Evolutionary conservation across 495 filamentous ascomycete species (phyloP).

Genomic region (Parathielavia hyrcaniae): DNA sequence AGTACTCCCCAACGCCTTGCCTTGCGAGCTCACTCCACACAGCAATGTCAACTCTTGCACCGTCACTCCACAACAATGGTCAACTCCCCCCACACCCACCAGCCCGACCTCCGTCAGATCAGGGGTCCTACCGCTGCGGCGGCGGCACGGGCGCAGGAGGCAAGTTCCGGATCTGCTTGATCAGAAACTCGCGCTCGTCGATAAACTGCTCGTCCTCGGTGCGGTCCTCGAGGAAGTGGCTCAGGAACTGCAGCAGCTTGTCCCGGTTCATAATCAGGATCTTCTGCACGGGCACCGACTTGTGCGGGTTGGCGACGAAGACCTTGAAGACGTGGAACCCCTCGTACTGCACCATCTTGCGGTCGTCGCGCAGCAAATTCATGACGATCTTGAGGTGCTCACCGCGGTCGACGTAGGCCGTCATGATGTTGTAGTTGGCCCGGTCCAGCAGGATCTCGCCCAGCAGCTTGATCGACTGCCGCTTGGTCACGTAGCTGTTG

Average conservation of each 20-base stretch:
- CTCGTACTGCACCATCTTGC: slow-evolving; percentile 98
- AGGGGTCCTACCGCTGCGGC: slow-evolving; percentile 25
- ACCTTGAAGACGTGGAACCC: slow-evolving; percentile 99
- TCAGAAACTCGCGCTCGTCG: slow-evolving; percentile 93
- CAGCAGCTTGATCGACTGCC: slow-evolving; percentile 94
- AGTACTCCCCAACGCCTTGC: slow-evolving; percentile 5
- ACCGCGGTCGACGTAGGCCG: slow-evolving; percentile 85
- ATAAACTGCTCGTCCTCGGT: slow-evolving; percentile 98
- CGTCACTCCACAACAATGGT: too few relatives aligned
- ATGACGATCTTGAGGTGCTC: slow-evolving; percentile 97
- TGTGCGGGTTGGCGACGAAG: slow-evolving; percentile 97
- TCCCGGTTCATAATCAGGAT: slow-evolving; percentile 95
- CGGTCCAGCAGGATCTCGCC: slow-evolving; percentile 92
- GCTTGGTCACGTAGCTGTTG: slow-evolving; percentile 94
- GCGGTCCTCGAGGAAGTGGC: slow-evolving; percentile 86
- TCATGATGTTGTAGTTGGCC: slow-evolving; percentile 97
- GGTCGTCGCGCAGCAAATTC: slow-evolving; percentile 89
- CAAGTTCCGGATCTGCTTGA: slow-evolving; percentile 84
- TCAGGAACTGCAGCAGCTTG: slow-evolving; percentile 78
- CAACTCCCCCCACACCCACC: too few relatives aligned
- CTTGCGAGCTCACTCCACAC: background rate
- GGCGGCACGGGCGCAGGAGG: slow-evolving; percentile 60
- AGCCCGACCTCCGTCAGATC: too few relatives aligned
- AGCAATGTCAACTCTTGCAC: background rate
- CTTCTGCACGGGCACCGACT: slow-evolving; percentile 86